Conservation (phyloP, 164 flowering plant species). For the Pachysandra terminalis region DNA sequence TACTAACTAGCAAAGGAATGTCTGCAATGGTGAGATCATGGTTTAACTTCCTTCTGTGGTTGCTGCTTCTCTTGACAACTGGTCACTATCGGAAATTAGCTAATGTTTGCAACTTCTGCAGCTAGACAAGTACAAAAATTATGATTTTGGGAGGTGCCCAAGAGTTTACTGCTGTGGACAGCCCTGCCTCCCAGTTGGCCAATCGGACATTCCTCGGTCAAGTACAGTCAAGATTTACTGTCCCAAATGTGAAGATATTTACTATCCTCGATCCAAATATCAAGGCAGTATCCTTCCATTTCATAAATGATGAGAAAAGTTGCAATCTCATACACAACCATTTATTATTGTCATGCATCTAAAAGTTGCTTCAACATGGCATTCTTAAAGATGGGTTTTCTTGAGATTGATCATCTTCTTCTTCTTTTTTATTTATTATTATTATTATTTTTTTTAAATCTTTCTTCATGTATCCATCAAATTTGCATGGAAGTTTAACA, state of each 20-base stretch:
- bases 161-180: constrained; percentile 87
- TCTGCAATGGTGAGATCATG: constrained; percentile 65
- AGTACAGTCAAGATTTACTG: constrained; percentile 86
- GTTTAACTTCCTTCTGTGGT: neutral
- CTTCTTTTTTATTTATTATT: neutral
- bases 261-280: constrained; percentile 75
- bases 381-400: neutral
- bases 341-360: neutral
- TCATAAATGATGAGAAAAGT: neutral
- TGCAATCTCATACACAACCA: neutral
- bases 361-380: neutral
- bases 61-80: neutral
- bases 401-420: neutral
- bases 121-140: constrained; percentile 82
- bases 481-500: neutral
- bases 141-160: constrained; percentile 90
- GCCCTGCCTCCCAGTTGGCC: constrained; percentile 89
- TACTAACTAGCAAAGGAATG: constrained; percentile 80
- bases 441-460: no score
- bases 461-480: neutral
- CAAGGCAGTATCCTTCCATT: constrained; percentile 78
- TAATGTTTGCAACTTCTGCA: constrained; percentile 29
- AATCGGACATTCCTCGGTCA: constrained; percentile 78
- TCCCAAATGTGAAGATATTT: constrained; percentile 86
- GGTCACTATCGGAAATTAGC: neutral